A percentile compares a stretch with the other conserved stretches of the same genome.
Conservation (phyloP, 108 stramenopile genomes). For the Nitzschia inconspicua region DNA sequence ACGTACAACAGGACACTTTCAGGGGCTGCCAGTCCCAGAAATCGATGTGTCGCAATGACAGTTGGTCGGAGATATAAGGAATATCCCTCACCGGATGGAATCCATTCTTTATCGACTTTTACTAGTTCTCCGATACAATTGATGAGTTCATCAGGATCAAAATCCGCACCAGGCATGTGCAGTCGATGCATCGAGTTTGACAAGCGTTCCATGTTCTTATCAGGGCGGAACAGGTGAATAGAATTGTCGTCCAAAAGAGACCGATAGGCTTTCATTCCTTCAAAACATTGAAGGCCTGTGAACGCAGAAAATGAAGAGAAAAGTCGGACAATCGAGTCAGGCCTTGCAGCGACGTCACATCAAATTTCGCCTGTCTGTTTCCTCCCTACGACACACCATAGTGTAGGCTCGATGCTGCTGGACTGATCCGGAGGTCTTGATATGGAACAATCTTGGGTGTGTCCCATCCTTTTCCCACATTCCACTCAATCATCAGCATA, state of each 20-base stretch:
- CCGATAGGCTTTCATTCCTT: conserved; percentile 90
- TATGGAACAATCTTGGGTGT: conserved; percentile 79
- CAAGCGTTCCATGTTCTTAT: conserved; percentile 86
- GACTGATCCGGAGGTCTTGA: conserved; percentile 74
- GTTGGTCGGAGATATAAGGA: conserved; percentile 96
- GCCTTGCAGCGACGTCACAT: background rate
- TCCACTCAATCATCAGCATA: conserved; percentile 90
- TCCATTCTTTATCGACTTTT: conserved; percentile 83
- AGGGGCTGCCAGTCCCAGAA: conserved; percentile 74
- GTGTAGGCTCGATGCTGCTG: conserved; percentile 87
- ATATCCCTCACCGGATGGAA: conserved; percentile 93
- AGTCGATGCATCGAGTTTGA: conserved; percentile 76
- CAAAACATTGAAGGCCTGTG: conserved; percentile 86
- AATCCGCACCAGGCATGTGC: conserved; percentile 78
- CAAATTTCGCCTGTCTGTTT: background rate
- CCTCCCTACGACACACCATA: conserved; percentile 66
- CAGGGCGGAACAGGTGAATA: conserved; percentile 88
- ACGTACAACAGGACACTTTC: conserved; percentile 68
- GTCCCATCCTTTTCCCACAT: conserved; percentile 65
- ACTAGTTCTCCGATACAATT: conserved; percentile 77
- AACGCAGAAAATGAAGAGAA: background rate
- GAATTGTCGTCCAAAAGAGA: conserved; percentile 34
- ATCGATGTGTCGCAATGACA: conserved; percentile 87
- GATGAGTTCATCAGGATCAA: conserved; percentile 69
- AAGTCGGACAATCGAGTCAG: background rate